Conservation (phyloP, 2,329 filamentous ascomycete genomes). For the Corynespora cassiicola region DNA sequence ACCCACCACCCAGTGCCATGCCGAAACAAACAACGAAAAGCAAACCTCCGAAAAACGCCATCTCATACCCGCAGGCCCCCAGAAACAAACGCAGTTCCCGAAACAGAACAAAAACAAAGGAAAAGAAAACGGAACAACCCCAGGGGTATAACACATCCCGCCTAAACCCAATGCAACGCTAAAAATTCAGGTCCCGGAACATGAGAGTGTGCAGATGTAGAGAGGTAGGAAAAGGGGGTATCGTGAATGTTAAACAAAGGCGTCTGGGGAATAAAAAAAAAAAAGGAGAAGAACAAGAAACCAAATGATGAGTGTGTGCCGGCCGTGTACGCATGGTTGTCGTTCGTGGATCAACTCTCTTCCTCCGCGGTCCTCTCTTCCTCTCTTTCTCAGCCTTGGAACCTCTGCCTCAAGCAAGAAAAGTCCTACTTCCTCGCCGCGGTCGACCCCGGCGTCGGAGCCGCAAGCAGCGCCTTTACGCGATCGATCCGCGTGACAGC, state of each 20-base stretch:
- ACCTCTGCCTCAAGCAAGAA: background rate
- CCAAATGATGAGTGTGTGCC: too few relatives aligned
- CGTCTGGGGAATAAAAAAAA: background rate
- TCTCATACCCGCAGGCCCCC: too few relatives aligned
- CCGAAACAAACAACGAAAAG: too few relatives aligned
- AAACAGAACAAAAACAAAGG: too few relatives aligned
- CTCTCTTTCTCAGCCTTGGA: background rate
- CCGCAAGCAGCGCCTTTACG: slow-evolving; percentile 66
- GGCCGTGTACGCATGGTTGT: too few relatives aligned
- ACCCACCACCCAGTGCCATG: too few relatives aligned
- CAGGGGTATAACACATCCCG: too few relatives aligned
- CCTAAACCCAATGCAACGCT: slow-evolving; percentile 8
- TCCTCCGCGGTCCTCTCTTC: background rate
- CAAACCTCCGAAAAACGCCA: too few relatives aligned
- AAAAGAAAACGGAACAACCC: too few relatives aligned
- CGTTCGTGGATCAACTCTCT: too few relatives aligned
- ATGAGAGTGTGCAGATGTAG: background rate
- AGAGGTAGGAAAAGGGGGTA: slow-evolving; percentile 8
- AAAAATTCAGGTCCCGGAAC: too few relatives aligned
- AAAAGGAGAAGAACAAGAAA: background rate
- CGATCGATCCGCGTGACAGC: slow-evolving; percentile 75
- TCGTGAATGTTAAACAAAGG: slow-evolving; percentile 1
- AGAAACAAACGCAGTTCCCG: too few relatives aligned
- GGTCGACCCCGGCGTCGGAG: slow-evolving; percentile 7
- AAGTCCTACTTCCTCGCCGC: slow-evolving; percentile 5